These are phyloP conservation scores for Rhizopus arrhizus DNA, from an alignment of 371 early-diverging fungal species.

Conservation along the genomic window DNA sequence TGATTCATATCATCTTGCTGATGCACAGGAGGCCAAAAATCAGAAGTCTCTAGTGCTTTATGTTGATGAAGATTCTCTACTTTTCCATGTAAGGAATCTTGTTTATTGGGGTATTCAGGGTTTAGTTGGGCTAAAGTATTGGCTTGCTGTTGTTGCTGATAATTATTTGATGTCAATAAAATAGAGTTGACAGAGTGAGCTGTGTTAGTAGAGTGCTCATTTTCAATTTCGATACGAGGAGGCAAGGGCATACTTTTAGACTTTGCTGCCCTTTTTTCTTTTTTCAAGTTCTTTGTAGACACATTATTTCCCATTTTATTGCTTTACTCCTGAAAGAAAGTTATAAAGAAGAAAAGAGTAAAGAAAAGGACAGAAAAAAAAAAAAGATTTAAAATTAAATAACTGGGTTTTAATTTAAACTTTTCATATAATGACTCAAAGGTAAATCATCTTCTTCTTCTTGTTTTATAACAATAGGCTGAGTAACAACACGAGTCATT, in stretches of 20 bases:
- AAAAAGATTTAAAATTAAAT: slow-evolving; percentile 22
- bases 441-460: slow-evolving; percentile 38
- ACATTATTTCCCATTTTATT: slow-evolving; percentile 29
- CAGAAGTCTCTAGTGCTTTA: slow-evolving; percentile 38
- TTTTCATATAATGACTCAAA: slow-evolving; percentile 32
- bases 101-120: slow-evolving; percentile 44
- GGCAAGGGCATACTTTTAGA: slow-evolving; percentile 26
- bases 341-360: background rate
- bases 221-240: slow-evolving; percentile 36
- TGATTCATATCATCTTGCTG: slow-evolving; percentile 36
- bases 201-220: slow-evolving; percentile 50
- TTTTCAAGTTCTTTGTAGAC: slow-evolving; percentile 18
- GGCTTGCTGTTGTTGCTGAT: slow-evolving; percentile 13
- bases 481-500: slow-evolving; percentile 24
- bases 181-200: slow-evolving; percentile 54
- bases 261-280: slow-evolving; percentile 17
- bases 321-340: background rate
- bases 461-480: slow-evolving; percentile 23
- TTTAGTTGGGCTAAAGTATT: slow-evolving; percentile 43
- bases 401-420: slow-evolving; percentile 34
- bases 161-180: slow-evolving; percentile 39
- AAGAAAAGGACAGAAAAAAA: slow-evolving; percentile 3
- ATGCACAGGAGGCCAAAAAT: slow-evolving; percentile 41
- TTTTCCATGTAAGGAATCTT: slow-evolving; percentile 33
- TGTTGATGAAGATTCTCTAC: slow-evolving; percentile 42